phyloP scores from a whole-genome alignment of 768 basidiomycete species.

The Pluteus cervinus region DNA sequence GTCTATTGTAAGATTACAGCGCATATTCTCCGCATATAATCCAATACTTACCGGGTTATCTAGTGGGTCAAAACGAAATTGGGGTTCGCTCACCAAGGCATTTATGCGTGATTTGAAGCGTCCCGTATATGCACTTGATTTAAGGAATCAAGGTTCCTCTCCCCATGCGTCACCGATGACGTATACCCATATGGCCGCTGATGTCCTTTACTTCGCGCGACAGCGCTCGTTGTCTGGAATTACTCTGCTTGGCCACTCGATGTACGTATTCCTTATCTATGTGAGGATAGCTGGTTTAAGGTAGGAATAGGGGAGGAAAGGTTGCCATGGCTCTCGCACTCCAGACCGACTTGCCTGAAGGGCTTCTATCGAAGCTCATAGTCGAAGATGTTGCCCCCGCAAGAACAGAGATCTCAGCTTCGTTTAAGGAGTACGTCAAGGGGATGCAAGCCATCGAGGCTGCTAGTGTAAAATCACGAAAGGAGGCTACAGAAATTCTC shows the following conservation, averaged over 20 bases:
- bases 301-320: constrained; percentile 70
- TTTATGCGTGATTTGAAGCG: constrained; percentile 59
- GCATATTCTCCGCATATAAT: neutral
- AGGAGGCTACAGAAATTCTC: constrained; percentile 66
- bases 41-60: neutral
- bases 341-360: constrained; percentile 15
- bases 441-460: constrained; percentile 73
- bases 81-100: constrained; percentile 74
- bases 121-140: constrained; percentile 75
- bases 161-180: constrained; percentile 71
- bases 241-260: constrained; percentile 83
- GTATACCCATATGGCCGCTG: constrained; percentile 74
- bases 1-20: constrained; percentile 5
- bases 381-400: constrained; percentile 82
- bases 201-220: constrained; percentile 64
- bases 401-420: constrained; percentile 46
- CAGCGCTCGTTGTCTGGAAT: constrained; percentile 50
- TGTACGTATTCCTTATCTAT: constrained; percentile 42
- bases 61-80: constrained; percentile 88
- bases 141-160: constrained; percentile 86
- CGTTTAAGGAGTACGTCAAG: constrained; percentile 61
- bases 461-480: constrained; percentile 49
- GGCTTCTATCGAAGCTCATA: constrained; percentile 51
- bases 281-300: constrained; percentile 1
- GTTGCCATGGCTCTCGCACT: constrained; percentile 70